These are phyloP conservation scores for Colletotrichum sp. DNA, from an alignment of 2,329 filamentous ascomycete species.

Conservation along the genomic window DNA sequence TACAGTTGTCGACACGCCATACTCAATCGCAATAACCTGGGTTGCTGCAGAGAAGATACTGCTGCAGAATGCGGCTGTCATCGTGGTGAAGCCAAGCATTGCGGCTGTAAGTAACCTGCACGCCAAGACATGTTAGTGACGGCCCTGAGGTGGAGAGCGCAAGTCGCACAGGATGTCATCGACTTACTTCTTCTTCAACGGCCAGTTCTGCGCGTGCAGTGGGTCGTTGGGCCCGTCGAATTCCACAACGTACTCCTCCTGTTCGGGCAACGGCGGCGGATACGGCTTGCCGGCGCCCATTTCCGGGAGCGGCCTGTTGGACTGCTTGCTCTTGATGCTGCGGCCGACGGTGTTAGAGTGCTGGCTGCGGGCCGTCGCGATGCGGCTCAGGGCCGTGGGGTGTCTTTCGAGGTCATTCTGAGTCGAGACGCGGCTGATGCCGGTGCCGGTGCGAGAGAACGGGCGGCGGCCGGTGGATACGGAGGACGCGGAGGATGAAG, in stretches of 20 bases:
- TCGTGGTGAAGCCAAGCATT: conserved; percentile 76
- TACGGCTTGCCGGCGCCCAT: conserved; percentile 80
- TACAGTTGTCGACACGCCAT: conserved; percentile 65
- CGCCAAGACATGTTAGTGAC: conserved; percentile 10
- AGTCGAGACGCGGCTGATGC: conserved; percentile 67
- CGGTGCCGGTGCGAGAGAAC: conserved; percentile 40
- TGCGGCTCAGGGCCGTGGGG: conserved; percentile 72
- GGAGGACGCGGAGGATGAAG: conserved; percentile 53
- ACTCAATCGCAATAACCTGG: conserved; percentile 58
- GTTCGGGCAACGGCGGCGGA: conserved; percentile 71
- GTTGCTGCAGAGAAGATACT: conserved; percentile 77
- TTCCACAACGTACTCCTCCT: conserved; percentile 81
- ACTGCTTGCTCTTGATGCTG: conserved; percentile 52
- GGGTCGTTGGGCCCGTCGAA: conserved; percentile 87
- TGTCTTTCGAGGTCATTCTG: conserved; percentile 72
- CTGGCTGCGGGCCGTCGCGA: conserved; percentile 73
- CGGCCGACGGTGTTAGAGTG: conserved; percentile 75
- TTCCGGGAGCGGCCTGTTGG: conserved; percentile 64
- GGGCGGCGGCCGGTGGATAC: conserved; percentile 35
- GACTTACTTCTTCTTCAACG: conserved; percentile 74
- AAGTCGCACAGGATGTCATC: conserved; percentile 3
- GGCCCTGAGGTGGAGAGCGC: background rate
- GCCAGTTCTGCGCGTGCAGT: conserved; percentile 88
- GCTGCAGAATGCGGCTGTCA: conserved; percentile 67
- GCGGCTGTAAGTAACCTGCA: conserved; percentile 64